Conservation (phyloP, 768 basidiomycete species). For the Sutorius australiensis region DNA sequence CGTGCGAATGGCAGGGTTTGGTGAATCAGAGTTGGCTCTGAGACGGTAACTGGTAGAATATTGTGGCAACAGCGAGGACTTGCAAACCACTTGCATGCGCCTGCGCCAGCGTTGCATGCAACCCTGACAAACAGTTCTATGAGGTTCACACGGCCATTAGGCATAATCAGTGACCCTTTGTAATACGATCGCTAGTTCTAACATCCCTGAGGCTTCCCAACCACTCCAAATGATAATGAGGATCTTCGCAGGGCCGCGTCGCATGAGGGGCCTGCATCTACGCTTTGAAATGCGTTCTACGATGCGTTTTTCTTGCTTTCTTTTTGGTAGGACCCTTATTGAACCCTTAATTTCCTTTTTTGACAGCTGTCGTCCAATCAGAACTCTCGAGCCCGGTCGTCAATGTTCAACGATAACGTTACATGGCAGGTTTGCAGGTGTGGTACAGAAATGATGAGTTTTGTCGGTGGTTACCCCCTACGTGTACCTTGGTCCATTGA, state of each 20-base stretch:
- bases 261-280: background rate
- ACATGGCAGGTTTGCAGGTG: too few relatives aligned
- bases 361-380: too few relatives aligned
- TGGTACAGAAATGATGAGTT: too few relatives aligned
- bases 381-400: too few relatives aligned
- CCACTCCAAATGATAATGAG: background rate
- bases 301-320: too few relatives aligned
- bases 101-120: background rate
- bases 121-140: background rate
- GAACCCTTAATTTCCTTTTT: too few relatives aligned
- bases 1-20: background rate
- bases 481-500: too few relatives aligned
- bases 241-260: background rate
- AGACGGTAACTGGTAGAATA: background rate
- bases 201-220: background rate
- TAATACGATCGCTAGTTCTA: too few relatives aligned
- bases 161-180: background rate
- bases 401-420: too few relatives aligned
- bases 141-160: background rate
- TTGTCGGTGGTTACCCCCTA: too few relatives aligned
- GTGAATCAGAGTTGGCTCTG: background rate
- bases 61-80: conserved; percentile 9
- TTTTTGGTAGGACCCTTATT: too few relatives aligned
- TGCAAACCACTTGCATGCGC: background rate
- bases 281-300: too few relatives aligned